Evolutionary conservation across 2,329 filamentous ascomycete genomes (phyloP).

Genomic region (Aureobasidium lini): DNA sequence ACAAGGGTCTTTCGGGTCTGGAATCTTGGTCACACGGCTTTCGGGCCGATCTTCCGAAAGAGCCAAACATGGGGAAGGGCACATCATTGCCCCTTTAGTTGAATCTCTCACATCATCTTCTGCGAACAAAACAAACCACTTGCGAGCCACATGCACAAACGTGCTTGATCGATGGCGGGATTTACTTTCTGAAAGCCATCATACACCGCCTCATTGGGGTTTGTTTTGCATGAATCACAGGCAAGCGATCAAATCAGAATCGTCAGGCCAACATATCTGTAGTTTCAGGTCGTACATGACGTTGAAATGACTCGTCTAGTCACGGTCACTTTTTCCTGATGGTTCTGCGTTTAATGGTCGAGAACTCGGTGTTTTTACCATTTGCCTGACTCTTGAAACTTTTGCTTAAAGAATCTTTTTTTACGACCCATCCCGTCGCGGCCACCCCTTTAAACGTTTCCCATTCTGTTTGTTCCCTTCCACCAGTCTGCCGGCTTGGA

Average conservation of each 20-base stretch:
- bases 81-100: not conserved
- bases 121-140: constrained; percentile 4
- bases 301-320: constrained; percentile 8
- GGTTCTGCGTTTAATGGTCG: not conserved
- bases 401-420: not conserved
- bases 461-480: not conserved
- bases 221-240: not conserved
- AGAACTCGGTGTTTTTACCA: not conserved
- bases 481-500: not conserved
- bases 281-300: not conserved
- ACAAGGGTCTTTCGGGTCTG: not conserved
- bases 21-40: not conserved
- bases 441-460: not conserved
- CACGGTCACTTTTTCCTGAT: not conserved
- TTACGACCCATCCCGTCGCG: not conserved
- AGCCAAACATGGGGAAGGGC: not conserved
- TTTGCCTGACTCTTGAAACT: not conserved
- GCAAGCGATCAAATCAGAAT: not conserved
- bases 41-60: not conserved
- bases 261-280: not conserved
- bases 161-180: not conserved
- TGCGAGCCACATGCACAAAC: not conserved
- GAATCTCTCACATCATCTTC: constrained; percentile 1
- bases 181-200: not conserved
- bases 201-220: not conserved